Base-by-base conservation (phyloP, 805 yeast species). In the Yueomyces sp. region DNA sequence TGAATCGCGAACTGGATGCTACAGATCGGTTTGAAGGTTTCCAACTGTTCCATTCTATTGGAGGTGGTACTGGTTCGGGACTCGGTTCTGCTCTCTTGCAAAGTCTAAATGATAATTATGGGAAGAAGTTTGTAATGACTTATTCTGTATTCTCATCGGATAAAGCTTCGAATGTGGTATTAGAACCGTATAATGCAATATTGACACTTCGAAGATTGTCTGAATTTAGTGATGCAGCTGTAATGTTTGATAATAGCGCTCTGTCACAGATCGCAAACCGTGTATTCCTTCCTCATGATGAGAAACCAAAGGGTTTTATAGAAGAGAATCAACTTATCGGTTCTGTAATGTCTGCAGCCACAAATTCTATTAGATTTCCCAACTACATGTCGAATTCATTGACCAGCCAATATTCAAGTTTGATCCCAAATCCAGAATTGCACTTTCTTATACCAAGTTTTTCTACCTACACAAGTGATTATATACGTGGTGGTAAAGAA, bases 31-130 rank as follows among this genome's bases (percentile, higher is more conserved):
- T 87, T 43, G 92, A 88, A 50, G 94, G 94, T 4, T 92, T 92
- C 60, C 95, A 87, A 67, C 65, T 92, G 50, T 62, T 88, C 42
- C 98, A 92, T 63, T 83, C 96, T 3, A 94, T 92, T 4, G 97
- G 96, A 0, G 99, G 99, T 36, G 99, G 99, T 37, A 92, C 98
- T 0, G 99, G 99, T 0, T 84, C 96, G 0, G 98, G 99, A 3
- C 76, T 87, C 36, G 98, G 98, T 1, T 84, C 95, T 0, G 74
- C 74, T 45, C 52, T 92, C 39, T 63, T 92, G 36, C 96, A 92
- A 59, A 67, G 77, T 12, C 61, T 94, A 45, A 76, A 77, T 45
- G 98, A 92, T 59, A 67, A 86, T 44, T 90, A 78, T 58, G 77
- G 82, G 42, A 88, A 88, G 60, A 90, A 87, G 55, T 63, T 92